Evolutionary conservation across 148 eudicot species (phyloP).

Genomic region (Rhododendron molle): DNA sequence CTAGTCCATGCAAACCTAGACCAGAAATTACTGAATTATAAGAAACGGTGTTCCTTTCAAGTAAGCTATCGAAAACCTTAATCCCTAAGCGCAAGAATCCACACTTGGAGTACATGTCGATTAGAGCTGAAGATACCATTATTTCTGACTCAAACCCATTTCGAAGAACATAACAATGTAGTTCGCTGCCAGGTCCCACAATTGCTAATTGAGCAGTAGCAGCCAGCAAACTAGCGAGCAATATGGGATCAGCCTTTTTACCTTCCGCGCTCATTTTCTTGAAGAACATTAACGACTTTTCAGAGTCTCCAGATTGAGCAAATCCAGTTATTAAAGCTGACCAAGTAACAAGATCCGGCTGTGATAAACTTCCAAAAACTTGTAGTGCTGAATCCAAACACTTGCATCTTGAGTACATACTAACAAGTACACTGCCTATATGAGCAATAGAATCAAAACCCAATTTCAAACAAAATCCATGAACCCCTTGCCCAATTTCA

Average conservation of each 20-base stretch:
- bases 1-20: constrained; percentile 64
- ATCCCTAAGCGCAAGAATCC: constrained; percentile 60
- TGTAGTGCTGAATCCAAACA: constrained; percentile 56
- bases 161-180: constrained; percentile 66
- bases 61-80: constrained; percentile 35
- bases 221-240: constrained; percentile 55
- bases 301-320: constrained; percentile 41
- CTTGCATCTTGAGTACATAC: constrained; percentile 65
- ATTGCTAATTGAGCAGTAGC: constrained; percentile 52
- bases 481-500: constrained; percentile 54
- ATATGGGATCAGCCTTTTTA: constrained; percentile 48
- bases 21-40: constrained; percentile 61
- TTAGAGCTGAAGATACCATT: constrained; percentile 64
- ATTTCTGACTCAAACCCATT: constrained; percentile 46
- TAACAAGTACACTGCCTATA: constrained; percentile 58
- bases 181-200: constrained; percentile 52
- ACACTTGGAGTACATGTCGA: constrained; percentile 84
- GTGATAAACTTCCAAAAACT: constrained; percentile 39
- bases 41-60: constrained; percentile 36
- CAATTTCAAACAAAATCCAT: constrained; percentile 53
- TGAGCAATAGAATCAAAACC: constrained; percentile 55
- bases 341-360: constrained; percentile 80
- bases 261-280: constrained; percentile 47
- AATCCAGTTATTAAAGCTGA: constrained; percentile 73
- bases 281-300: constrained; percentile 38